Evolutionary conservation across 306 rosid genomes (phyloP).

Genomic region (Datisca glomerata): DNA sequence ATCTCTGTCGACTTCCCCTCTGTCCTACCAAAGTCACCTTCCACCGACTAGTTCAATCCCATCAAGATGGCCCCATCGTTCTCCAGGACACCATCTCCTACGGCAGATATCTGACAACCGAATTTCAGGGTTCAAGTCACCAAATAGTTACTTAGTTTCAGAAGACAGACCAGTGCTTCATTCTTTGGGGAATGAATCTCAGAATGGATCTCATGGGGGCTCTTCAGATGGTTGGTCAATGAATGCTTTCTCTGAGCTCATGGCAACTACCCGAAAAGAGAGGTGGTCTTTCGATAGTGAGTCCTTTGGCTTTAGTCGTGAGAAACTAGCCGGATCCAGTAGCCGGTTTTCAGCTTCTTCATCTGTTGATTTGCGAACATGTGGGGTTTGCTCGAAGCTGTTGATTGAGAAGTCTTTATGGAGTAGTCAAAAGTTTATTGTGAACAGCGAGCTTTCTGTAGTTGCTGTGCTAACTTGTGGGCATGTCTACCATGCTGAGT

Average conservation of each 20-base stretch:
- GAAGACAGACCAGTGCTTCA: slow-evolving; percentile 56
- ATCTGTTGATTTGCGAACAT: slow-evolving; percentile 39
- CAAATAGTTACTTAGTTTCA: slow-evolving; percentile 30
- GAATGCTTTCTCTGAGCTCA: slow-evolving; percentile 67
- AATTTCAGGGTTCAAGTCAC: slow-evolving; percentile 49
- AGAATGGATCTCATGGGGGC: slow-evolving; percentile 42
- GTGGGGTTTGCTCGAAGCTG: slow-evolving; percentile 40
- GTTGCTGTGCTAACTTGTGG: slow-evolving; percentile 82
- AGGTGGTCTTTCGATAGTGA: slow-evolving; percentile 84
- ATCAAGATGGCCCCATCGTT: slow-evolving; percentile 27
- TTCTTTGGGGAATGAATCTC: slow-evolving; percentile 49
- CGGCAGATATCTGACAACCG: slow-evolving; percentile 51
- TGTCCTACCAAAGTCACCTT: slow-evolving; percentile 42
- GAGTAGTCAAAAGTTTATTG: slow-evolving; percentile 36
- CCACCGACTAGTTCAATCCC: slow-evolving; percentile 51
- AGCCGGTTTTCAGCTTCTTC: slow-evolving; percentile 42
- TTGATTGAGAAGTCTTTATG: slow-evolving; percentile 31
- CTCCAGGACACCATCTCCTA: slow-evolving; percentile 52
- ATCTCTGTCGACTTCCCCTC: slow-evolving; percentile 44
- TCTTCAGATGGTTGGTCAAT: slow-evolving; percentile 86
- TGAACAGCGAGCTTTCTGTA: slow-evolving; percentile 39
- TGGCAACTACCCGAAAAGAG: slow-evolving; percentile 57
- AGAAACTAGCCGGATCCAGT: slow-evolving; percentile 46
- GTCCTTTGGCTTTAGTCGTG: slow-evolving; percentile 54
- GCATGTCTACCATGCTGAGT: slow-evolving; percentile 83